These are phyloP conservation scores for Fibroporia radiculosa DNA, from an alignment of 768 basidiomycete genomes.

Conservation along the genomic window DNA sequence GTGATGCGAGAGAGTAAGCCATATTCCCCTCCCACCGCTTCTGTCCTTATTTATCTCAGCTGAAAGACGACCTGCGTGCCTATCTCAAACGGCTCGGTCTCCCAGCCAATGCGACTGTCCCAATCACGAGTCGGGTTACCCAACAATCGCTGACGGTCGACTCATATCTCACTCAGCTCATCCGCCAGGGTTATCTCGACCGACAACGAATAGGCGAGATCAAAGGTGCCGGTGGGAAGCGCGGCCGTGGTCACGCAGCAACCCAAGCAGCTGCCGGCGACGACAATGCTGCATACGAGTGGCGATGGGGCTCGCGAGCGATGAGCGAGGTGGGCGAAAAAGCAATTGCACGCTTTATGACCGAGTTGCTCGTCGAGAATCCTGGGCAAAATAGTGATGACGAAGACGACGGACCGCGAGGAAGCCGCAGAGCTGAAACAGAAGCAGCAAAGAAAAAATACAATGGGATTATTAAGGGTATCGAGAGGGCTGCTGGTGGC, in stretches of 20 bases:
- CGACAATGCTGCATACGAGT: conserved; percentile 47
- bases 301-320: conserved; percentile 83
- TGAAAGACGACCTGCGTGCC: conserved; percentile 72
- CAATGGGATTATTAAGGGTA: conserved; percentile 42
- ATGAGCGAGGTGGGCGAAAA: conserved; percentile 79
- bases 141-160: conserved; percentile 52
- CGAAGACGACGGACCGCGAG: conserved; percentile 14
- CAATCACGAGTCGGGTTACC: conserved; percentile 43
- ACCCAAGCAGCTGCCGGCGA: conserved; percentile 30
- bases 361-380: conserved; percentile 64
- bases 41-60: no score
- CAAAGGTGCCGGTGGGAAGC: conserved; percentile 39
- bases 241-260: conserved; percentile 41
- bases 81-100: conserved; percentile 68
- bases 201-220: conserved; percentile 44
- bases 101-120: conserved; percentile 37
- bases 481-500: conserved; percentile 61
- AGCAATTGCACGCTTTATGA: conserved; percentile 66
- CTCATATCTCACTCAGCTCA: conserved; percentile 52
- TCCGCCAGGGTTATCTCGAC: conserved; percentile 76
- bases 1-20: conserved; percentile 66
- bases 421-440: conserved; percentile 14
- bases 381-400: conserved; percentile 13
- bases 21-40: not conserved
- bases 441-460: conserved; percentile 26